phyloP scores from a whole-genome alignment of 2,329 filamentous ascomycete species.

The Calcarisporium arbuscula region DNA sequence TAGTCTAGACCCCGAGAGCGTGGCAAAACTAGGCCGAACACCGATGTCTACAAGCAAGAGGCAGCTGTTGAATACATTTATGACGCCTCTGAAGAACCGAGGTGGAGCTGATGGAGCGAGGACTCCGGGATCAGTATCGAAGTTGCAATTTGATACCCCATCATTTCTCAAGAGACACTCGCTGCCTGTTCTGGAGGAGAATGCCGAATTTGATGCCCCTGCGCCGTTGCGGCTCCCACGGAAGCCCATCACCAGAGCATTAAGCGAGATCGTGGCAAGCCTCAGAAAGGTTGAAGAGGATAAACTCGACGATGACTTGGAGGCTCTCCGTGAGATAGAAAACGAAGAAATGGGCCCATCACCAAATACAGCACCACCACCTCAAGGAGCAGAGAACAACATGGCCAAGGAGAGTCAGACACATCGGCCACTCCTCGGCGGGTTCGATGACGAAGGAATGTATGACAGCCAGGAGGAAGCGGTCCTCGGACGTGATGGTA shows the following conservation, averaged over 20 bases:
- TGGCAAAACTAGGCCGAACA: slow-evolving; percentile 36
- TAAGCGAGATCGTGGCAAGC: slow-evolving; percentile 68
- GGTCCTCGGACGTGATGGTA: slow-evolving; percentile 45
- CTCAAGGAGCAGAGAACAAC: slow-evolving; percentile 25
- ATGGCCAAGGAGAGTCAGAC: slow-evolving; percentile 38
- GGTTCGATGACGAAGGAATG: slow-evolving; percentile 56
- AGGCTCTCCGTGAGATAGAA: slow-evolving; percentile 68
- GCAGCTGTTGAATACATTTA: slow-evolving; percentile 55
- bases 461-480: slow-evolving; percentile 52
- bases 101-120: slow-evolving; percentile 29
- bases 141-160: slow-evolving; percentile 60
- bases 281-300: slow-evolving; percentile 66
- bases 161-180: slow-evolving; percentile 54
- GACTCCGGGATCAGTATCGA: slow-evolving; percentile 46
- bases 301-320: slow-evolving; percentile 64
- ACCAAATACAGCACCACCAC: slow-evolving; percentile 7
- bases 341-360: slow-evolving; percentile 28
- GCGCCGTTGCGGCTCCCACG: slow-evolving; percentile 47
- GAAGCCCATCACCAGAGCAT: slow-evolving; percentile 58
- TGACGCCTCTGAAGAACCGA: slow-evolving; percentile 54
- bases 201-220: slow-evolving; percentile 41
- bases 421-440: slow-evolving; percentile 44
- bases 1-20: slow-evolving; percentile 20
- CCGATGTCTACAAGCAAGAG: slow-evolving; percentile 54
- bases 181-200: slow-evolving; percentile 50